Evolutionary conservation across 2,329 filamentous ascomycete species (phyloP).

Genomic region (Nigrograna mackinnonii): DNA sequence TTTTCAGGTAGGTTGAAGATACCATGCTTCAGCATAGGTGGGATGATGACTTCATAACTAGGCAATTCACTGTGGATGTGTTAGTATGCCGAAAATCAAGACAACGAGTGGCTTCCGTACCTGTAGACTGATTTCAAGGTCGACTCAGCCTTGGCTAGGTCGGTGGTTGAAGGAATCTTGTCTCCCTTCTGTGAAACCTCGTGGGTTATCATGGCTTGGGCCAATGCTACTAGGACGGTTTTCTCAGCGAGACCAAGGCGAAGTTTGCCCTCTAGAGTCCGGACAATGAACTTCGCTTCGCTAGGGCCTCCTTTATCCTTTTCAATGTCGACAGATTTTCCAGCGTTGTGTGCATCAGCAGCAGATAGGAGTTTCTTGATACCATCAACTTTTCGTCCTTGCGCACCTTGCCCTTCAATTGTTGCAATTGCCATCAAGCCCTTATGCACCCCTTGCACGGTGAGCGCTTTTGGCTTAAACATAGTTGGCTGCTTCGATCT

Average conservation of each 20-base stretch:
- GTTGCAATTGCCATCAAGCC: conserved; percentile 88
- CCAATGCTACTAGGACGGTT: conserved; percentile 86
- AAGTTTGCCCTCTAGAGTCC: conserved; percentile 93
- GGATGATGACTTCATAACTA: conserved; percentile 93
- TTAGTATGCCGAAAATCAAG: background rate
- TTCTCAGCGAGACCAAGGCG: conserved; percentile 89
- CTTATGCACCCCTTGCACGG: conserved; percentile 83
- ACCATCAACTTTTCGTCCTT: conserved; percentile 85
- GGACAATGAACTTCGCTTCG: conserved; percentile 91
- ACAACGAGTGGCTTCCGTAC: conserved; percentile 47
- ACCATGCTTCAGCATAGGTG: conserved; percentile 83
- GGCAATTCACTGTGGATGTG: conserved; percentile 77
- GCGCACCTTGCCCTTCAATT: conserved; percentile 81
- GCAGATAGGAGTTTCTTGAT: conserved; percentile 97
- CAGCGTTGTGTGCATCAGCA: conserved; percentile 73
- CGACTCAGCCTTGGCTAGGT: conserved; percentile 81
- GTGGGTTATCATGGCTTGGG: conserved; percentile 85
- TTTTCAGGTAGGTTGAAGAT: conserved; percentile 80
- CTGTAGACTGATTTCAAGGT: conserved; percentile 90
- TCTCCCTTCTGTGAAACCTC: conserved; percentile 72
- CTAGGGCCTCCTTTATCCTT: conserved; percentile 93
- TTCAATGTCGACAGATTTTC: conserved; percentile 74
- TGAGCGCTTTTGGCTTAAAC: conserved; percentile 95
- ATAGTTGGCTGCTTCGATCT: conserved; percentile 94
- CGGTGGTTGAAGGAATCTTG: conserved; percentile 71